Evolutionary conservation across 768 basidiomycete species (phyloP), one percentile per base, ranked within the genome.

Genomic region (Rhodotorula toruloides): DNA sequence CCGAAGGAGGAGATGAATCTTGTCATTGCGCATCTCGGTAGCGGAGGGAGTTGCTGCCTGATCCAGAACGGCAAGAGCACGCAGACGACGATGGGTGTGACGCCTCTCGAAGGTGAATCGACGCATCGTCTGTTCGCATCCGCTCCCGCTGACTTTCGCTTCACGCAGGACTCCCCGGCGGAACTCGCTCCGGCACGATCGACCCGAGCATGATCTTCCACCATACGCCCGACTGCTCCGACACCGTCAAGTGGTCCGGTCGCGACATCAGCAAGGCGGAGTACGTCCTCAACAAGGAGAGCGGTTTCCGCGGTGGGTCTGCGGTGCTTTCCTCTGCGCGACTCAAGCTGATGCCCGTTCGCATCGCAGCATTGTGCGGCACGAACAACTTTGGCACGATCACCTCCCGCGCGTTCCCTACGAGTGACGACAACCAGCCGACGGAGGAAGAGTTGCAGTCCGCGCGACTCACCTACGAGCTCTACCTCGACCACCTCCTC

Each of bases 161-260:
- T 12, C 4, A 2, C 9, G 12, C 47, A 73, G 74, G 91, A 4
- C 80, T 94, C 0, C 90, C 91, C 8, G 91, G 92, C 22, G 90
- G 89, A 3, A 93, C 91, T 2, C 86, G 92, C 54, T 83, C 86
- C 21, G 91, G 92, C 14, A 81, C 83, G 3, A 80, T 93, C 74
- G 92, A 96, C 77, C 89, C 91, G 21, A 86, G 85, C 47, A 82
- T 92, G 56, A 86, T 94, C 68, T 93, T 94, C 79, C 91, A 94
- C 75, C 86, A 87, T 75, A 88, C 76, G 81, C 82, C 63, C 4
- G 65, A 76, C 21, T 74, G 84, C 81, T 86, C 87, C 0, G 87
- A 87, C 71, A 83, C 86, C 17, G 86, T 89, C 48, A 76, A 76
- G 25, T 60, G 60, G 68, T 52, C 49, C 17, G 67, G 66, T 48